Evolutionary conservation across 2,329 filamentous ascomycete species (phyloP).

Genomic region (Tolypocladium ophioglossoides): DNA sequence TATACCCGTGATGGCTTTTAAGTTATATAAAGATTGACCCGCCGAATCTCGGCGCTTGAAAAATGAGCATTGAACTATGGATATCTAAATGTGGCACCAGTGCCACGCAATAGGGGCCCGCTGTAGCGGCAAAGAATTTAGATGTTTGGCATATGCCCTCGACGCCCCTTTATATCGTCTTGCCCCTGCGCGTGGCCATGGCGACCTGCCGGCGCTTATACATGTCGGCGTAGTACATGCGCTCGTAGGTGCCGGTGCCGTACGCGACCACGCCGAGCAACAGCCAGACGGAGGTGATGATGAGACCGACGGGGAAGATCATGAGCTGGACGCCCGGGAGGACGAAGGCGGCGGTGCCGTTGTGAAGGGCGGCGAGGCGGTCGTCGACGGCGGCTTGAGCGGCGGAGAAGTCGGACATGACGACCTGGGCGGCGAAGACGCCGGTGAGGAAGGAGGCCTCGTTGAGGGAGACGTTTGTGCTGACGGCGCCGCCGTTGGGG

Average conservation of each 20-base stretch:
- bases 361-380: slow-evolving; percentile 31
- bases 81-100: background rate
- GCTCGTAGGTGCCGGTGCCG: slow-evolving; percentile 54
- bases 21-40: background rate
- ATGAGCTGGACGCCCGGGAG: slow-evolving; percentile 58
- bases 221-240: slow-evolving; percentile 54
- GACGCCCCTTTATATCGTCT: background rate
- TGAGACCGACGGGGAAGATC: slow-evolving; percentile 59
- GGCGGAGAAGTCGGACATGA: slow-evolving; percentile 37
- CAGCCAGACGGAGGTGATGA: slow-evolving; percentile 55
- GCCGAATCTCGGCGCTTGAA: background rate
- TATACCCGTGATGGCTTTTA: background rate
- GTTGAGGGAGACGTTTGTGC: slow-evolving; percentile 56
- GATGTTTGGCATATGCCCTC: background rate
- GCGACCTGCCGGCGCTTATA: slow-evolving; percentile 32
- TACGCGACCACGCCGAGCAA: slow-evolving; percentile 44
- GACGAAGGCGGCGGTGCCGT: slow-evolving; percentile 52
- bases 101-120: background rate
- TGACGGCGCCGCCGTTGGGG: slow-evolving; percentile 37
- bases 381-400: slow-evolving; percentile 40
- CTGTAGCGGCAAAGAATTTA: background rate
- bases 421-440: slow-evolving; percentile 50
- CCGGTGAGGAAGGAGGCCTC: slow-evolving; percentile 63
- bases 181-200: background rate
- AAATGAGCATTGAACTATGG: background rate